A percentile compares a stretch with the other conserved stretches of the same genome.
phyloP scores from a whole-genome alignment of 2,329 filamentous ascomycete species.

The Daldinia eschscholtzii region DNA sequence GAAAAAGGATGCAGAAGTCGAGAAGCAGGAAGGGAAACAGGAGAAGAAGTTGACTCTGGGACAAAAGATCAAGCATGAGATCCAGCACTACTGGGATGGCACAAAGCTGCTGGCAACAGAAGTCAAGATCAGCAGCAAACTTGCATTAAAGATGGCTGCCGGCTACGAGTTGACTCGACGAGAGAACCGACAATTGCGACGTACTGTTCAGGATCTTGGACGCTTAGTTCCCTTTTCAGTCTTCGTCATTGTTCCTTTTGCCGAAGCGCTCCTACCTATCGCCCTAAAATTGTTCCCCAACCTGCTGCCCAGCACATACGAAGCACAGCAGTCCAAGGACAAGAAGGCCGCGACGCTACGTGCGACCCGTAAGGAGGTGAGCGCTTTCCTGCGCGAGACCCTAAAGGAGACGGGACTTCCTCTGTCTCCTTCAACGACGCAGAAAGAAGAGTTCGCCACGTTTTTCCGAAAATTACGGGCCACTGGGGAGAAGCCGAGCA shows the following conservation, averaged over 20 bases:
- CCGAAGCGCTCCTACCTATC: constrained; percentile 90
- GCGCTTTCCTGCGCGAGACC: constrained; percentile 87
- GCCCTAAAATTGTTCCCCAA: constrained; percentile 97
- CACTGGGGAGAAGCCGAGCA: constrained; percentile 89
- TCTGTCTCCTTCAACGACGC: constrained; percentile 83
- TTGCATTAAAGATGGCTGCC: constrained; percentile 96
- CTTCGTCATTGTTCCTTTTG: constrained; percentile 96
- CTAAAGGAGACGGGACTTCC: constrained; percentile 94
- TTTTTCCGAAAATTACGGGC: constrained; percentile 97
- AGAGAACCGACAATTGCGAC: constrained; percentile 91
- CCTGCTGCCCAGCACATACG: constrained; percentile 95
- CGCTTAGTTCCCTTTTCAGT: constrained; percentile 96
- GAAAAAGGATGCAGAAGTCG: constrained; percentile 71
- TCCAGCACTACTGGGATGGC: constrained; percentile 96
- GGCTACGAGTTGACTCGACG: constrained; percentile 96
- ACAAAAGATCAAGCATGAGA: constrained; percentile 96
- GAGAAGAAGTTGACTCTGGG: constrained; percentile 88
- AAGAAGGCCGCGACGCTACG: constrained; percentile 85
- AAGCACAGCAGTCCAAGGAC: constrained; percentile 91
- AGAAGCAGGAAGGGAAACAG: constrained; percentile 77
- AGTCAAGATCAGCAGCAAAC: constrained; percentile 88
- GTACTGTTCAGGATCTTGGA: constrained; percentile 93
- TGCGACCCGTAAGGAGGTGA: constrained; percentile 92
- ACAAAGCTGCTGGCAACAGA: constrained; percentile 94
- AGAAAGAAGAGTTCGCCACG: constrained; percentile 92